phyloP scores from a whole-genome alignment of 768 basidiomycete genomes.

The Lactarius sanguifluus region DNA sequence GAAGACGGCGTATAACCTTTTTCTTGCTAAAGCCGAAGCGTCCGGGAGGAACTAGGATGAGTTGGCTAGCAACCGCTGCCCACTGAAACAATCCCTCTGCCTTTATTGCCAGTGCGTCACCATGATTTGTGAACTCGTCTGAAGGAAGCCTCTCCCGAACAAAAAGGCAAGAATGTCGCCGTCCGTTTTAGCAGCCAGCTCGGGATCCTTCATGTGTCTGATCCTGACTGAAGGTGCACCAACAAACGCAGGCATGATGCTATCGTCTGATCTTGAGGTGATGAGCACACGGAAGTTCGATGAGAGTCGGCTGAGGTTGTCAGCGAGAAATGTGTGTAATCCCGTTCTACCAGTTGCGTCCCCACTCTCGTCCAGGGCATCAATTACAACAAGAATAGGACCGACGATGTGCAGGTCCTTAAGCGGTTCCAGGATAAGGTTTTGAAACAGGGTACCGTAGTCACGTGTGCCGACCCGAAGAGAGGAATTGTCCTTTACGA shows the following conservation, averaged over 20 bases:
- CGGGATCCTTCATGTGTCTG: not conserved
- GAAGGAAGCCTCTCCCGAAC: not conserved
- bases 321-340: not conserved
- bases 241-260: not conserved
- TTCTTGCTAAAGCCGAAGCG: too few relatives aligned
- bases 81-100: not conserved
- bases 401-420: not conserved
- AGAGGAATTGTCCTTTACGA: not conserved
- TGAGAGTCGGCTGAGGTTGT: not conserved
- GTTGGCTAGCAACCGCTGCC: not conserved
- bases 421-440: not conserved
- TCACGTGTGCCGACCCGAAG: not conserved
- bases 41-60: not conserved
- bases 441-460: not conserved
- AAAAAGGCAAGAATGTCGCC: not conserved
- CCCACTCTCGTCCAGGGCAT: constrained; percentile 2
- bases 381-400: constrained; percentile 2
- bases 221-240: not conserved
- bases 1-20: too few relatives aligned
- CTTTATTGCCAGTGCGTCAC: not conserved
- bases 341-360: not conserved
- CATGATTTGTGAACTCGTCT: not conserved
- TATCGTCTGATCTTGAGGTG: not conserved
- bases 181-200: not conserved
- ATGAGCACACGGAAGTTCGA: constrained; percentile 7